Evolutionary conservation across 2,329 filamentous ascomycete genomes (phyloP).

Genomic region (Alternaria atra): DNA sequence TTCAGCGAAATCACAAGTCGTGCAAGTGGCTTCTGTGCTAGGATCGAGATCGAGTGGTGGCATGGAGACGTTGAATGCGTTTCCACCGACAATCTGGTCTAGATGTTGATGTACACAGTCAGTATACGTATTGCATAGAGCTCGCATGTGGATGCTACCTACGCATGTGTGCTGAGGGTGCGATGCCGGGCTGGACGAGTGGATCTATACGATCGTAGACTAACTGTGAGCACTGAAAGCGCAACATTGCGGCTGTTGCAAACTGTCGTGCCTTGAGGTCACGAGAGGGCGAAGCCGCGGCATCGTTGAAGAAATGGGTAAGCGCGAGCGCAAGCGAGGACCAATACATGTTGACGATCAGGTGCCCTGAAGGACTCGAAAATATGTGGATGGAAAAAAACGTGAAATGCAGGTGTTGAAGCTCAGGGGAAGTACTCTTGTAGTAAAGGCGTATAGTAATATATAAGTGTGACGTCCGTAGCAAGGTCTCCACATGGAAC

Average conservation of each 20-base stretch:
- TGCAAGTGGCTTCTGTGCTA: constrained; percentile 28
- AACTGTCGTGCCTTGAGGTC: constrained; percentile 34
- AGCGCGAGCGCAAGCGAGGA: constrained; percentile 22
- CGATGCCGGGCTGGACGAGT: constrained; percentile 30
- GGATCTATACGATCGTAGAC: constrained; percentile 35
- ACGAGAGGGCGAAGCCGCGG: constrained; percentile 20
- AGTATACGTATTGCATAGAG: background rate
- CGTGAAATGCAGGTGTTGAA: background rate
- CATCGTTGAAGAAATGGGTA: constrained; percentile 29
- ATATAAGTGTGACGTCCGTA: background rate
- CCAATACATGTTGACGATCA: constrained; percentile 25
- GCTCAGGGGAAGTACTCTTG: background rate
- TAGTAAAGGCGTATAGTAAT: background rate
- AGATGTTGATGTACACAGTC: background rate
- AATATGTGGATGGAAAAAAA: background rate
- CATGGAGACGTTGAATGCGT: constrained; percentile 40
- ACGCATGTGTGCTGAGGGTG: constrained; percentile 30
- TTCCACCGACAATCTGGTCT: constrained; percentile 41
- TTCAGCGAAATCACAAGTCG: constrained; percentile 35
- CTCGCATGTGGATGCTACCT: background rate
- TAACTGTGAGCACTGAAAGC: constrained; percentile 33
- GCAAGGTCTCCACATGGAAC: constrained; percentile 4
- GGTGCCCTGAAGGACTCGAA: too few relatives aligned
- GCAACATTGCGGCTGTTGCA: constrained; percentile 38
- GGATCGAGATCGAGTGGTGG: constrained; percentile 29